Evolutionary conservation across 352 stramenopile species (phyloP).

Genomic region (Pythium insidiosum): DNA sequence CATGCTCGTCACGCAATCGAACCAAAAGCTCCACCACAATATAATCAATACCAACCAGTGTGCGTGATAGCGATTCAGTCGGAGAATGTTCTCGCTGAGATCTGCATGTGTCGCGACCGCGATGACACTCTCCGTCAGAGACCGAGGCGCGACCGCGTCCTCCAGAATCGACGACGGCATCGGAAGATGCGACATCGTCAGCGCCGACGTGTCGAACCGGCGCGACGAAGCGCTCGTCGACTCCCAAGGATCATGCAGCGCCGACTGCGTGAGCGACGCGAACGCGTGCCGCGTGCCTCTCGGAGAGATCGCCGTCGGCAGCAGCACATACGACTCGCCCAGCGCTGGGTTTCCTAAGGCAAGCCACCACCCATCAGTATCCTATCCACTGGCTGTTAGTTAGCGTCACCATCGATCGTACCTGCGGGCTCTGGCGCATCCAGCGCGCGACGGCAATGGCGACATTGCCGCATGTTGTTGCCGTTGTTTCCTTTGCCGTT

Average conservation of each 20-base stretch:
- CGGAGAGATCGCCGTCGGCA: slow-evolving; percentile 54
- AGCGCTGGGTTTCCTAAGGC: slow-evolving; percentile 15
- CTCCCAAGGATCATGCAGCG: slow-evolving; percentile 19
- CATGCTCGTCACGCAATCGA: not conserved
- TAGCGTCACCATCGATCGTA: not conserved
- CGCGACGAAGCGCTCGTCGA: slow-evolving; percentile 10
- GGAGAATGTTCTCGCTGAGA: slow-evolving; percentile 61
- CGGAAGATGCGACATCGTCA: too few relatives aligned
- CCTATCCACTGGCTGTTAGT: too few relatives aligned
- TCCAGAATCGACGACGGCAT: not conserved
- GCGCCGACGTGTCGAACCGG: not conserved
- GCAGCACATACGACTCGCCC: slow-evolving; percentile 69
- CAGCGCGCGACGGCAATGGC: slow-evolving; percentile 22
- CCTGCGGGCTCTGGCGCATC: slow-evolving; percentile 12
- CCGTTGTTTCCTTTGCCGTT: not conserved
- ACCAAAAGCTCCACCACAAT: too few relatives aligned
- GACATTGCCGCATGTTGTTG: slow-evolving; percentile 14
- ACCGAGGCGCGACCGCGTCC: slow-evolving; percentile 4
- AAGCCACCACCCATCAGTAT: not conserved
- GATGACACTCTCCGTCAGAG: slow-evolving; percentile 51
- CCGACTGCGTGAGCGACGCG: slow-evolving; percentile 17
- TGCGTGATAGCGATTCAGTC: slow-evolving; percentile 58
- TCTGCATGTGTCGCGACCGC: slow-evolving; percentile 61
- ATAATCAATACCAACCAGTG: slow-evolving; percentile 66
- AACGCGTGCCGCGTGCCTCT: slow-evolving; percentile 20